These are phyloP conservation scores for Stachybotrys echinatus DNA, from an alignment of 2,329 filamentous ascomycete species.

Conservation along the genomic window DNA sequence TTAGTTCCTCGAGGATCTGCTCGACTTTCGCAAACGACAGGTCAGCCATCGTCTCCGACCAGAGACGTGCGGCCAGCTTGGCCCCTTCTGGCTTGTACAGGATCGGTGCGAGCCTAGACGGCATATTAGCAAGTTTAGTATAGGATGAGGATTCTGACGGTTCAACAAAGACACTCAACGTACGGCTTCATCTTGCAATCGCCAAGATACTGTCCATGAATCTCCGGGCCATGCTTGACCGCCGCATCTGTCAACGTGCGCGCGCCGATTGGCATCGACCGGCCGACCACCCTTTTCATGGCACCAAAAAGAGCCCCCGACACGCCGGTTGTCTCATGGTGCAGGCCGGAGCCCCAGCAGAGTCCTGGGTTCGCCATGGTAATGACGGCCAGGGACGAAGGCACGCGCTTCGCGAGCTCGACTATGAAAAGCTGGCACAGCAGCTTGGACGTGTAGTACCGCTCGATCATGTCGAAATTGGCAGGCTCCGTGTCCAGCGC, in stretches of 20 bases:
- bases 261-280: background rate
- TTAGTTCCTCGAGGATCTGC: background rate
- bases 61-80: background rate
- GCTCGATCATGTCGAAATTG: constrained; percentile 2
- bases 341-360: constrained; percentile 2
- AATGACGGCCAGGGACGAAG: constrained; percentile 4
- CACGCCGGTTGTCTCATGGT: constrained; percentile 1
- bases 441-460: constrained; percentile 5
- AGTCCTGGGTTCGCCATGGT: constrained; percentile 8
- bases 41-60: constrained; percentile 7
- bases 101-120: constrained; percentile 2
- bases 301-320: constrained; percentile 2
- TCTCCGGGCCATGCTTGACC: constrained; percentile 5
- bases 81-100: constrained; percentile 3
- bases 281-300: background rate
- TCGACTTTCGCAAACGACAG: background rate
- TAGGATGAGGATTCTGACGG: no score
- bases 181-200: constrained; percentile 7
- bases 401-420: constrained; percentile 1
- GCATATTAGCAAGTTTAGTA: background rate
- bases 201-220: constrained; percentile 5
- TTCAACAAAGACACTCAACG: background rate
- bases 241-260: constrained; percentile 8
- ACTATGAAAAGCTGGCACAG: constrained; percentile 6
- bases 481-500: background rate